phyloP scores from a whole-genome alignment of 1,139 yeast genomes.

The Geotrichum aggregatum region DNA sequence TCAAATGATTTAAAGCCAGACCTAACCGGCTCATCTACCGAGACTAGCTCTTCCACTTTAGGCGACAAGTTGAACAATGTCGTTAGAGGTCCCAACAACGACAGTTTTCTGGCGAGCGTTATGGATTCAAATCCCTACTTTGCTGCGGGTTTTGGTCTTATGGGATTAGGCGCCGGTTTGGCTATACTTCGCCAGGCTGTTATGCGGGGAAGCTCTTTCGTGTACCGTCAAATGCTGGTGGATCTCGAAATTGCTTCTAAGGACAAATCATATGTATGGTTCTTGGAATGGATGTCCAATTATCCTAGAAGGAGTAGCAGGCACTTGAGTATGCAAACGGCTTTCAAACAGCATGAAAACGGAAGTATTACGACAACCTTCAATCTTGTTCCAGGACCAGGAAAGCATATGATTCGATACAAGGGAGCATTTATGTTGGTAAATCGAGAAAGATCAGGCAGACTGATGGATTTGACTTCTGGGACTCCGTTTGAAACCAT shows the following conservation, averaged over 20 bases:
- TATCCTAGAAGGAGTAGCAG: constrained; percentile 64
- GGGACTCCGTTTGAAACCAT: constrained; percentile 97
- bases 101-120: constrained; percentile 36
- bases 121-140: constrained; percentile 80
- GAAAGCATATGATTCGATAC: constrained; percentile 81
- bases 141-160: constrained; percentile 94
- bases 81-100: constrained; percentile 18
- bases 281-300: constrained; percentile 92
- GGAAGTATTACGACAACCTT: constrained; percentile 87
- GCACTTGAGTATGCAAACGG: constrained; percentile 87
- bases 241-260: constrained; percentile 91
- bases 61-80: constrained; percentile 8
- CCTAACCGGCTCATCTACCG: background rate
- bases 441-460: constrained; percentile 84
- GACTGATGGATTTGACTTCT: constrained; percentile 79
- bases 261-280: constrained; percentile 93
- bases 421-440: constrained; percentile 86
- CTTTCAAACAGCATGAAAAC: constrained; percentile 82
- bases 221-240: constrained; percentile 79
- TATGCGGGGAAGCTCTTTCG: constrained; percentile 57
- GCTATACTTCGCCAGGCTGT: constrained; percentile 74
- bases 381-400: constrained; percentile 96
- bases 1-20: background rate
- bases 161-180: constrained; percentile 84
- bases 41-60: constrained; percentile 1